A percentile compares a stretch with the other conserved stretches of the same genome.
phyloP scores from a whole-genome alignment of 768 basidiomycete genomes.

The Gymnopilus dilepis region DNA sequence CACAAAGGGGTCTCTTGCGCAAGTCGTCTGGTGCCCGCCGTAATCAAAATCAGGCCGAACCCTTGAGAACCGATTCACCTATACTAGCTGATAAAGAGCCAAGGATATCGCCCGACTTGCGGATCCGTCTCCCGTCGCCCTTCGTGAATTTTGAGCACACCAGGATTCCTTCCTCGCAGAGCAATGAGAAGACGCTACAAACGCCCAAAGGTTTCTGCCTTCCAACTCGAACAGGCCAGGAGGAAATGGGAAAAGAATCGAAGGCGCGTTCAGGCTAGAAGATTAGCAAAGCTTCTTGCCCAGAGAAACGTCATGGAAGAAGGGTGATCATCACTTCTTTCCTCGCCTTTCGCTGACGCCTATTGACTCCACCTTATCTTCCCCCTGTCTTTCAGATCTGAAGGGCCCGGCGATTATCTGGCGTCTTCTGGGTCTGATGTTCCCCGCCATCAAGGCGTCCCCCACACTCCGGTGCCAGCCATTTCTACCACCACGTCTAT shows the following conservation, averaged over 20 bases:
- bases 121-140: constrained; percentile 8
- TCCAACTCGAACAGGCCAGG: constrained; percentile 21
- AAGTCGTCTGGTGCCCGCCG: background rate
- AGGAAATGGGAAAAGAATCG: constrained; percentile 25
- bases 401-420: background rate
- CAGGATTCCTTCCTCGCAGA: constrained; percentile 7
- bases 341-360: constrained; percentile 8
- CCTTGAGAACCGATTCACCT: no score
- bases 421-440: background rate
- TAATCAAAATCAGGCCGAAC: constrained; percentile 26
- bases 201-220: constrained; percentile 5
- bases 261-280: constrained; percentile 22
- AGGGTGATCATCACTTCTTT: constrained; percentile 4
- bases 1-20: no score
- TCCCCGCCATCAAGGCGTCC: background rate
- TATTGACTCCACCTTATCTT: constrained; percentile 1
- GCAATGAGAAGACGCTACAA: constrained; percentile 19
- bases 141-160: constrained; percentile 18
- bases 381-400: constrained; percentile 17
- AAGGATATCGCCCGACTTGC: constrained; percentile 16
- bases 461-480: background rate
- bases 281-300: constrained; percentile 20
- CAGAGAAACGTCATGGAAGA: constrained; percentile 13
- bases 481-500: background rate
- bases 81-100: constrained; percentile 23